Conservation (phyloP, 345 rosid genomes). For the Lumnitzera littorea region DNA sequence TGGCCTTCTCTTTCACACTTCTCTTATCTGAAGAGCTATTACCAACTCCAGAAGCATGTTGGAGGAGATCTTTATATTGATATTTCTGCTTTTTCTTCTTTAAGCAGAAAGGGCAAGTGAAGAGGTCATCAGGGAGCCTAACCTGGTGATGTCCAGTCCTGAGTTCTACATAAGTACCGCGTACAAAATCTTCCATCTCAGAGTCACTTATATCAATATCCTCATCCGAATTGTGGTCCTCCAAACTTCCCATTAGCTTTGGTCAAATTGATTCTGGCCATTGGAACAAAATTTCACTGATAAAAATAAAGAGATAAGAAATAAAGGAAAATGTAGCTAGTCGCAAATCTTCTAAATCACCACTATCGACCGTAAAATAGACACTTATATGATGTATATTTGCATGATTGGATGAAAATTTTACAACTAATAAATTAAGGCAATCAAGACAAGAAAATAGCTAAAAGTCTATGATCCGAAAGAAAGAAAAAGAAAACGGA, state of each 20-base stretch:
- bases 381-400: no score
- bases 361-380: no score
- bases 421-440: no score
- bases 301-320: no score
- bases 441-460: no score
- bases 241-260: background rate
- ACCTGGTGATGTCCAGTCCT: slow-evolving; percentile 61
- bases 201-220: slow-evolving; percentile 42
- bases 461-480: no score
- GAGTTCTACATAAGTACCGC: slow-evolving; percentile 50
- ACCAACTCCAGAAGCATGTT: slow-evolving; percentile 97
- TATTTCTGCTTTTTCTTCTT: slow-evolving; percentile 61
- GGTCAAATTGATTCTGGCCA: no score
- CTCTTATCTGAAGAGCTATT: slow-evolving; percentile 67
- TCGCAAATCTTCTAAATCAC: no score
- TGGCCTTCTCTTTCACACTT: slow-evolving; percentile 61
- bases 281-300: no score
- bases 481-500: no score
- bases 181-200: slow-evolving; percentile 41
- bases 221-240: slow-evolving; percentile 24
- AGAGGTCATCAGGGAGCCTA: slow-evolving; percentile 45
- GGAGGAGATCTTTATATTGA: slow-evolving; percentile 63
- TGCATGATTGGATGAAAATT: no score
- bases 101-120: slow-evolving; percentile 75
- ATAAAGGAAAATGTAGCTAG: no score